A percentile compares a stretch with the other conserved stretches of the same genome.
phyloP scores from a whole-genome alignment of 2,329 filamentous ascomycete genomes.

The Ascosphaera aggregata region DNA sequence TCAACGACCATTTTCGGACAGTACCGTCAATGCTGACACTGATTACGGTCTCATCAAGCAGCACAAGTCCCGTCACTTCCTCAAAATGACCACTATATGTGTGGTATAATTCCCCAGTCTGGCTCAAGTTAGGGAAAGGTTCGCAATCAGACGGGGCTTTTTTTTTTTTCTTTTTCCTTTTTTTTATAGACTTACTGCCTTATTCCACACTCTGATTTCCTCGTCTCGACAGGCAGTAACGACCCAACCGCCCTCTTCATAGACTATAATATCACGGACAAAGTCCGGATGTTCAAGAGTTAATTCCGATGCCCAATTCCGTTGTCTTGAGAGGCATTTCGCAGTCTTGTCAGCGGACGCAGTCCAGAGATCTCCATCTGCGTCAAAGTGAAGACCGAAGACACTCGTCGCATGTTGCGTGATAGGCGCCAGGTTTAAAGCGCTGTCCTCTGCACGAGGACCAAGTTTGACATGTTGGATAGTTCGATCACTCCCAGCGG shows the following conservation, averaged over 20 bases:
- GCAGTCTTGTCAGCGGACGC: slow-evolving; percentile 76
- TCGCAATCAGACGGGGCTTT: no score
- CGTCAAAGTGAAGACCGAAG: slow-evolving; percentile 55
- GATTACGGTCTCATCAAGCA: slow-evolving; percentile 36
- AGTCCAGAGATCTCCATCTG: slow-evolving; percentile 63
- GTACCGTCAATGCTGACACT: slow-evolving; percentile 85
- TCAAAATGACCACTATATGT: slow-evolving; percentile 70
- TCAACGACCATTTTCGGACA: slow-evolving; percentile 60
- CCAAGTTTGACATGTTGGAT: slow-evolving; percentile 41
- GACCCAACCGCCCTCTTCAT: slow-evolving; percentile 48
- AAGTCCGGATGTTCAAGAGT: slow-evolving; percentile 66
- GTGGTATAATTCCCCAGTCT: slow-evolving; percentile 49
- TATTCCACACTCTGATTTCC: slow-evolving; percentile 75
- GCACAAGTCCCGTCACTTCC: slow-evolving; percentile 61
- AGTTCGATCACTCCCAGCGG: slow-evolving; percentile 56
- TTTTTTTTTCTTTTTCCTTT: no score
- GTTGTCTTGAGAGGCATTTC: slow-evolving; percentile 50
- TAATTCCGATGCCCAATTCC: slow-evolving; percentile 48
- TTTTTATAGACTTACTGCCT: slow-evolving; percentile 17
- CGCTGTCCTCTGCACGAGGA: slow-evolving; percentile 18
- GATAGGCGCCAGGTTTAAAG: slow-evolving; percentile 35
- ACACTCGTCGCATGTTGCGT: slow-evolving; percentile 77
- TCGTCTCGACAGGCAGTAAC: slow-evolving; percentile 81
- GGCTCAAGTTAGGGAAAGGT: slow-evolving; percentile 11
- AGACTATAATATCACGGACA: slow-evolving; percentile 56